A percentile compares a stretch with the other conserved stretches of the same genome.
phyloP scores from a whole-genome alignment of 176 grass and related monocot species.

The Aechmea fasciata region DNA sequence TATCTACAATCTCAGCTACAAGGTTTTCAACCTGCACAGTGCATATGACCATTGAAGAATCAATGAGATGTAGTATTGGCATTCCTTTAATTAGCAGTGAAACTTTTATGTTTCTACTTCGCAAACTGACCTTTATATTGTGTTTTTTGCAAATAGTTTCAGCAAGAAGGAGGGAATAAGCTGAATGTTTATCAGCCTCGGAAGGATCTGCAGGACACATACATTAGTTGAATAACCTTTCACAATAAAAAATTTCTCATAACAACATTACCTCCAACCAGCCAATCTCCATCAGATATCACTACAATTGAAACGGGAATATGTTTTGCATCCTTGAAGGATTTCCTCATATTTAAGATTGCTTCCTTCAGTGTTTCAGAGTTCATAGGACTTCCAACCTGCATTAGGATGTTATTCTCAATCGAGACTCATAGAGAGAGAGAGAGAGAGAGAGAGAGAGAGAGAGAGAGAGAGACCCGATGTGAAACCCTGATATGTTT shows the following conservation, averaged over 20 bases:
- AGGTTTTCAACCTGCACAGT: conserved; percentile 66
- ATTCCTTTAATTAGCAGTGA: conserved; percentile 11
- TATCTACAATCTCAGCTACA: conserved; percentile 95
- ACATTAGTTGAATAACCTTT: conserved; percentile 26
- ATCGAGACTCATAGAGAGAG: conserved; percentile 13
- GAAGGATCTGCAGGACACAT: conserved; percentile 49
- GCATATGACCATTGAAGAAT: conserved; percentile 19
- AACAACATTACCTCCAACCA: conserved; percentile 51
- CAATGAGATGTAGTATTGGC: conserved; percentile 13
- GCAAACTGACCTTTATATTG: conserved; percentile 56
- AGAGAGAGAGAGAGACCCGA: conserved; percentile 33
- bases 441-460: conserved; percentile 4
- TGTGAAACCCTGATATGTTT: conserved; percentile 89
- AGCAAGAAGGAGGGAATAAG: conserved; percentile 89
- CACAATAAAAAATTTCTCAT: conserved; percentile 8
- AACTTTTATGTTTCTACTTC: not conserved
- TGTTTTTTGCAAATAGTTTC: conserved; percentile 92
- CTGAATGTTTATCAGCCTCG: conserved; percentile 86
- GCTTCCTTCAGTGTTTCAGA: conserved; percentile 80
- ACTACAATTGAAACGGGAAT: conserved; percentile 74
- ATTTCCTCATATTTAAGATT: conserved; percentile 54
- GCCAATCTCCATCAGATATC: conserved; percentile 80
- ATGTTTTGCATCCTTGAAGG: conserved; percentile 31
- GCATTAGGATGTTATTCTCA: conserved; percentile 20
- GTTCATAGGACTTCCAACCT: conserved; percentile 85